Conservation (phyloP, 495 filamentous ascomycete genomes). For the Tuber borchii region DNA sequence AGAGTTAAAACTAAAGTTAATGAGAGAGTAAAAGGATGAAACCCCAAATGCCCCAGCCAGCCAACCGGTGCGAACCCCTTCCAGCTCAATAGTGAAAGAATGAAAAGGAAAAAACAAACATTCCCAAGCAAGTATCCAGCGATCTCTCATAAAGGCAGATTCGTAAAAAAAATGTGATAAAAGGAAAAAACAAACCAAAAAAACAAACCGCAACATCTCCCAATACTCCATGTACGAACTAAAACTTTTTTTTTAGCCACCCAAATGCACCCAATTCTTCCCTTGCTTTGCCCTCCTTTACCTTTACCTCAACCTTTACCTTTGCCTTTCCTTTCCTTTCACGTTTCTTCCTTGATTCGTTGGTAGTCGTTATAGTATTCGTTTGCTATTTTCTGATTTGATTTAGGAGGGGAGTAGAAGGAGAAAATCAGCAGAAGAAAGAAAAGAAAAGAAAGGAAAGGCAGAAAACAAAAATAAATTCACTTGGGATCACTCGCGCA, state of each 20-base stretch:
- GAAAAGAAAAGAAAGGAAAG: neutral
- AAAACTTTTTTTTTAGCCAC: slow-evolving; percentile 32
- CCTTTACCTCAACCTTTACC: neutral
- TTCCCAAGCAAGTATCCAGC: slow-evolving; percentile 24
- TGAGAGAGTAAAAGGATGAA: neutral
- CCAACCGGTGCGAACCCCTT: neutral
- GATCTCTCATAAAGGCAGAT: slow-evolving; percentile 35
- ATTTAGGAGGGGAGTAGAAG: neutral
- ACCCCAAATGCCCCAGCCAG: neutral
- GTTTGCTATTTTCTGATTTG: neutral
- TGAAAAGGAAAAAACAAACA: neutral
- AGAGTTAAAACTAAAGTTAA: neutral
- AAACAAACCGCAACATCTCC: slow-evolving; percentile 39
- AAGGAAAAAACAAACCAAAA: slow-evolving; percentile 29
- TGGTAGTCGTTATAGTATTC: neutral
- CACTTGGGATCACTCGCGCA: neutral
- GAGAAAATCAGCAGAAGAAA: neutral
- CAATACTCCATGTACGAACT: slow-evolving; percentile 34
- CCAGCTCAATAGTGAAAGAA: neutral
- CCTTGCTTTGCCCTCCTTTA: neutral
- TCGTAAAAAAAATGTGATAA: slow-evolving; percentile 18
- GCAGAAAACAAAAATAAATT: slow-evolving; percentile 1
- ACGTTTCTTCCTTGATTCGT: slow-evolving; percentile 4
- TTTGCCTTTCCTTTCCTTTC: neutral
- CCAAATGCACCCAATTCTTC: slow-evolving; percentile 23